phyloP scores from a whole-genome alignment of 192 early-diverging fungal genomes.

The Rhizophagus sp. region DNA sequence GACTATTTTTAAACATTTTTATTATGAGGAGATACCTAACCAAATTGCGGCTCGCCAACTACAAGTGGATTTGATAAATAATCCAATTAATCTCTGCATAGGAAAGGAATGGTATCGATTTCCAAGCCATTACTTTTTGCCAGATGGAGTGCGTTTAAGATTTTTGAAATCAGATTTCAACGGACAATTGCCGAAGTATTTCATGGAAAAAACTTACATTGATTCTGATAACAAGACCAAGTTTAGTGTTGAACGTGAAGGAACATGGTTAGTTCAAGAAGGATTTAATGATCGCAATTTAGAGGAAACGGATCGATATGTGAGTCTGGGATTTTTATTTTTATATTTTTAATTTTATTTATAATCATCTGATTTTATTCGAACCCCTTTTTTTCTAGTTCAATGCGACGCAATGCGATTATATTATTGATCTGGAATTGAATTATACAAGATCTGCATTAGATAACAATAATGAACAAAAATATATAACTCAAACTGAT shows the following conservation, averaged over 20 bases:
- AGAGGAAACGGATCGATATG: conserved; percentile 63
- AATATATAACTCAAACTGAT: conserved; percentile 46
- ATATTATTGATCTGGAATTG: conserved; percentile 62
- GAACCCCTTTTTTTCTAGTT: conserved; percentile 40
- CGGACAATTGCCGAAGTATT: conserved; percentile 86
- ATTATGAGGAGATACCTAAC: conserved; percentile 32
- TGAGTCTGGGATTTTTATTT: conserved; percentile 32
- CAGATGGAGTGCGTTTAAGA: conserved; percentile 64
- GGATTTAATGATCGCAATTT: conserved; percentile 71
- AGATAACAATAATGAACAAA: conserved; percentile 36
- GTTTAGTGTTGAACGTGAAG: conserved; percentile 7
- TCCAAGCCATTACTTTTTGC: conserved; percentile 90
- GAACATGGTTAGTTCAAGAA: conserved; percentile 40
- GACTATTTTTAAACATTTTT: conserved; percentile 55
- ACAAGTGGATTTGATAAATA: conserved; percentile 23
- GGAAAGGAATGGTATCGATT: conserved; percentile 97
- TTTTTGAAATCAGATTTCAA: conserved; percentile 72
- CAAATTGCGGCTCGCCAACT: conserved; percentile 37
- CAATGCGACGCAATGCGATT: conserved; percentile 54
- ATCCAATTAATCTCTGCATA: conserved; percentile 66
- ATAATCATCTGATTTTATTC: background rate
- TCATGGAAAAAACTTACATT: conserved; percentile 45
- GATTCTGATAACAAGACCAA: conserved; percentile 5
- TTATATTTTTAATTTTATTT: conserved; percentile 7
- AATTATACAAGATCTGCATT: conserved; percentile 26